A percentile compares a stretch with the other conserved stretches of the same genome.
phyloP scores from a whole-genome alignment of 768 basidiomycete genomes.

The Tephrocybe sp. region DNA sequence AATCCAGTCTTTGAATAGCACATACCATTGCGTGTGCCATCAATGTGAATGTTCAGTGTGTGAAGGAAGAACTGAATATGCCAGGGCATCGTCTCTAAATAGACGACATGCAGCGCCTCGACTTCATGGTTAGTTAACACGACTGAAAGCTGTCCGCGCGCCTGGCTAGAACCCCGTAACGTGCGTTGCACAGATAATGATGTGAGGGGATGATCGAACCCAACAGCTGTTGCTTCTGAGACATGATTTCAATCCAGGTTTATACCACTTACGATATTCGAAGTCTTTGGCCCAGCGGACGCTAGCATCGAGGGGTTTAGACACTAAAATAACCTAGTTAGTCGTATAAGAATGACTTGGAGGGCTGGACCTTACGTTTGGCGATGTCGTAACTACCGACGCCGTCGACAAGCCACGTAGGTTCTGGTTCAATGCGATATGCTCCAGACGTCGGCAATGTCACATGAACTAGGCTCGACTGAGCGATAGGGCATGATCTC shows the following conservation, averaged over 20 bases:
- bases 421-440: slow-evolving; percentile 53
- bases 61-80: slow-evolving; percentile 86
- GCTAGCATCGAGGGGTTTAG: slow-evolving; percentile 50
- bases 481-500: slow-evolving; percentile 68
- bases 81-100: slow-evolving; percentile 94
- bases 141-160: slow-evolving; percentile 68
- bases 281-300: slow-evolving; percentile 62
- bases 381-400: slow-evolving; percentile 47
- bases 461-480: slow-evolving; percentile 52
- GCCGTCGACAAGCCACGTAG: slow-evolving; percentile 30
- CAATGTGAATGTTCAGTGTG: slow-evolving; percentile 55
- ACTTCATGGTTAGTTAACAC: slow-evolving; percentile 58
- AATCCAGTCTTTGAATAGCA: neutral
- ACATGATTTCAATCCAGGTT: neutral
- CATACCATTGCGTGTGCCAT: slow-evolving; percentile 47
- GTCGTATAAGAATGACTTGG: slow-evolving; percentile 1
- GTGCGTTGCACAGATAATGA: slow-evolving; percentile 66
- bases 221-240: slow-evolving; percentile 27
- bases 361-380: slow-evolving; percentile 34
- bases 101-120: slow-evolving; percentile 48
- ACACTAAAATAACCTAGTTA: slow-evolving; percentile 26
- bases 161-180: slow-evolving; percentile 73
- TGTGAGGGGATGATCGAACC: slow-evolving; percentile 38
- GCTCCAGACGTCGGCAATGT: slow-evolving; percentile 37
- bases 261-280: slow-evolving; percentile 49